phyloP scores from a whole-genome alignment of 176 grass and related monocot genomes.

The Musa acuminata region DNA sequence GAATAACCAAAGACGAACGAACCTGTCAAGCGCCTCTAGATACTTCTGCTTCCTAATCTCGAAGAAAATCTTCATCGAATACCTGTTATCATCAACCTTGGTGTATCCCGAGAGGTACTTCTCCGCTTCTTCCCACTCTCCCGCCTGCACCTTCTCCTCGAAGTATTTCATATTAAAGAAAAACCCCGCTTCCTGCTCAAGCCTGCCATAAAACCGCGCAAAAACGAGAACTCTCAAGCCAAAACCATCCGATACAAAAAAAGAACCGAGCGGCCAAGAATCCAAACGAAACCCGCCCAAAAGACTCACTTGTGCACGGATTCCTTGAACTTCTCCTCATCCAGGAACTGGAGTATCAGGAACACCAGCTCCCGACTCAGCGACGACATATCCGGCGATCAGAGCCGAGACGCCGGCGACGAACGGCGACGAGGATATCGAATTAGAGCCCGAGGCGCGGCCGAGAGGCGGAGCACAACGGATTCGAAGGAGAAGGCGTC shows the following conservation, averaged over 20 bases:
- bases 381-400: slow-evolving; percentile 52
- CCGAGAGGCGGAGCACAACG: not conserved
- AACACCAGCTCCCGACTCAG: slow-evolving; percentile 97
- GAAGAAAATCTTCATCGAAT: slow-evolving; percentile 99
- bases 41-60: slow-evolving; percentile 99
- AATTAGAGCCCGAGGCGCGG: slow-evolving; percentile 9
- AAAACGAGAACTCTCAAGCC: slow-evolving; percentile 1
- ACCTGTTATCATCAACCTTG: slow-evolving; percentile 96
- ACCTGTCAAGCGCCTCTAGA: slow-evolving; percentile 95
- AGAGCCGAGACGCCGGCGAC: slow-evolving; percentile 10
- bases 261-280: not conserved
- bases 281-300: not conserved
- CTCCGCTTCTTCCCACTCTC: slow-evolving; percentile 96
- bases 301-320: slow-evolving; percentile 76
- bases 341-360: slow-evolving; percentile 98
- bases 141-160: slow-evolving; percentile 74
- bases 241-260: not conserved
- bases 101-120: slow-evolving; percentile 95
- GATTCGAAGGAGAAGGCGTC: slow-evolving; percentile 1
- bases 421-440: not conserved
- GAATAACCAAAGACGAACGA: slow-evolving; percentile 7
- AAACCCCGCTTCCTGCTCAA: slow-evolving; percentile 90
- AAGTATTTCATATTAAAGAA: slow-evolving; percentile 97
- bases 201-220: slow-evolving; percentile 34
- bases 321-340: slow-evolving; percentile 99